phyloP scores from a whole-genome alignment of 1,139 yeast species.

The Casaregolazyma lundiana region DNA sequence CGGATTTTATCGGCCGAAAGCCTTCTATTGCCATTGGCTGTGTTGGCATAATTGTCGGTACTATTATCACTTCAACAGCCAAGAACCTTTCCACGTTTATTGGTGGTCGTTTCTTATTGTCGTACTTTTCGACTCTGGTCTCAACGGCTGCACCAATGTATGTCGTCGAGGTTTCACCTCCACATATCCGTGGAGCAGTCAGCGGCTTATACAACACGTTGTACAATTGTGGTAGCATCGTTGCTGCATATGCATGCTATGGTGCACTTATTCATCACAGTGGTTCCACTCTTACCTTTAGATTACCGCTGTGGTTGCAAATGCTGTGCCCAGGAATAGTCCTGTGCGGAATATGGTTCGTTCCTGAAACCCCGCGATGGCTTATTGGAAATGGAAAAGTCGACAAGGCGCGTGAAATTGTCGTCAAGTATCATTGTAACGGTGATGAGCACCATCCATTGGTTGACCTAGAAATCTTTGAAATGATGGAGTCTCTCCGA shows the following conservation, averaged over 20 bases:
- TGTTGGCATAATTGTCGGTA: slow-evolving; percentile 17
- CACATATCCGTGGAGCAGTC: slow-evolving; percentile 13
- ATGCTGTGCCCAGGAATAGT: slow-evolving; percentile 16
- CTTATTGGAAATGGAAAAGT: slow-evolving; percentile 65
- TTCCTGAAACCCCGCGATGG: slow-evolving; percentile 67
- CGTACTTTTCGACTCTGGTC: slow-evolving; percentile 13
- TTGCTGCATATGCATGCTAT: slow-evolving; percentile 15
- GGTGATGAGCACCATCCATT: slow-evolving; percentile 18
- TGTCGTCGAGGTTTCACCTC: slow-evolving; percentile 13
- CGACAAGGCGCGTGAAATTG: slow-evolving; percentile 61
- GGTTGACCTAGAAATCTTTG: slow-evolving; percentile 19
- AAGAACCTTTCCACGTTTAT: slow-evolving; percentile 11
- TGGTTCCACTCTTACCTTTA: slow-evolving; percentile 5
- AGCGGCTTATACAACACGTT: slow-evolving; percentile 15
- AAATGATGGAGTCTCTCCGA: too few species aligned
- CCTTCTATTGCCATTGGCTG: slow-evolving; percentile 19
- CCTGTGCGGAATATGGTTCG: slow-evolving; percentile 25
- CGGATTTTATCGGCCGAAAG: slow-evolving; percentile 16
- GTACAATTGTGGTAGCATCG: slow-evolving; percentile 8
- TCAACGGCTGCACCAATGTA: slow-evolving; percentile 7
- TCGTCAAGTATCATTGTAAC: slow-evolving; percentile 31
- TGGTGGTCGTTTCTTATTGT: slow-evolving; percentile 18
- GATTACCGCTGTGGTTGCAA: slow-evolving; percentile 17
- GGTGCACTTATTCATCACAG: slow-evolving; percentile 9
- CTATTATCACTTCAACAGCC: slow-evolving; percentile 16